These are phyloP conservation scores for Microcyclospora pomicola DNA, from an alignment of 2,329 filamentous ascomycete genomes.

Conservation along the genomic window DNA sequence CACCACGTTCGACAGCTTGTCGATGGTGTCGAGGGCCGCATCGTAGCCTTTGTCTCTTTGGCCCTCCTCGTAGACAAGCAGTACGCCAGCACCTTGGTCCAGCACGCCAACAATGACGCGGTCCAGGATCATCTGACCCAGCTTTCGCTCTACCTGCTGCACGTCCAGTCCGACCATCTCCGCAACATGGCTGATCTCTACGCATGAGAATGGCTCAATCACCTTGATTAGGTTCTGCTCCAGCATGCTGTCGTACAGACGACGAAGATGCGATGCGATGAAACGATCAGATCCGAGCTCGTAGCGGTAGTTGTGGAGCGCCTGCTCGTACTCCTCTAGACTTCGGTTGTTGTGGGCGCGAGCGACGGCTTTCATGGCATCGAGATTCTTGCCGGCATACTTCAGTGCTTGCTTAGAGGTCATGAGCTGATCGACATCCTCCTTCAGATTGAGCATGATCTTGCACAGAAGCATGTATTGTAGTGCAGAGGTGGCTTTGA, in stretches of 20 bases:
- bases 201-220: slow-evolving; percentile 94
- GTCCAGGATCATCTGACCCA: slow-evolving; percentile 98
- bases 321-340: slow-evolving; percentile 91
- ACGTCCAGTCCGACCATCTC: slow-evolving; percentile 96
- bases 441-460: slow-evolving; percentile 94
- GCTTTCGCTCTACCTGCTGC: slow-evolving; percentile 91
- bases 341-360: slow-evolving; percentile 90
- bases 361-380: slow-evolving; percentile 98
- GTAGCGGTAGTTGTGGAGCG: slow-evolving; percentile 77
- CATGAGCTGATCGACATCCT: slow-evolving; percentile 93
- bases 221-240: slow-evolving; percentile 99
- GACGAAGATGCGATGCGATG: slow-evolving; percentile 90
- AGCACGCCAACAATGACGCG: slow-evolving; percentile 97
- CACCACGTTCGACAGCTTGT: slow-evolving; percentile 93
- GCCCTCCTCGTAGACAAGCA: slow-evolving; percentile 94
- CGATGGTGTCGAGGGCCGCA: slow-evolving; percentile 83
- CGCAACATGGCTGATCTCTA: slow-evolving; percentile 92
- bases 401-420: slow-evolving; percentile 91
- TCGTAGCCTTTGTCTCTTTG: slow-evolving; percentile 90
- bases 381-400: slow-evolving; percentile 87
- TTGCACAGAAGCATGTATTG: slow-evolving; percentile 99
- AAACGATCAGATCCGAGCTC: slow-evolving; percentile 91
- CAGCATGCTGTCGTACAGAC: slow-evolving; percentile 94
- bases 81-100: slow-evolving; percentile 91
- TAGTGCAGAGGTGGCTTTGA: slow-evolving; percentile 86